phyloP scores from a whole-genome alignment of 2,329 filamentous ascomycete species.

The Phoma herbarum region DNA sequence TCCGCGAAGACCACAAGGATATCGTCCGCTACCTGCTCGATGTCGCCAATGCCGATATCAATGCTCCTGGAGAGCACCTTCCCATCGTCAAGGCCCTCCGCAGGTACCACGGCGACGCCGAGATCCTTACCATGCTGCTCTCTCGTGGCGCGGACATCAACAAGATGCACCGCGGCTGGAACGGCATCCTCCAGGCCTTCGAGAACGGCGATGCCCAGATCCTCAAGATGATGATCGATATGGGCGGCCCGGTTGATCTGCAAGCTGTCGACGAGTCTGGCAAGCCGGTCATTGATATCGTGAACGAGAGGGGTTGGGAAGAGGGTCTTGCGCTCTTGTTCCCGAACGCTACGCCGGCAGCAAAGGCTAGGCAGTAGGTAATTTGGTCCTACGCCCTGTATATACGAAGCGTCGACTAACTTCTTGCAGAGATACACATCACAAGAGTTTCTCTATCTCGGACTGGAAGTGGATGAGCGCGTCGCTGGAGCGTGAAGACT shows the following conservation, averaged over 20 bases:
- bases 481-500: slow-evolving; percentile 18
- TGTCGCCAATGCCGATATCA: slow-evolving; percentile 70
- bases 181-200: slow-evolving; percentile 47
- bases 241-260: slow-evolving; percentile 45
- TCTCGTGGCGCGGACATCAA: slow-evolving; percentile 73
- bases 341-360: slow-evolving; percentile 32
- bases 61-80: slow-evolving; percentile 74
- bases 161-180: slow-evolving; percentile 56
- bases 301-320: slow-evolving; percentile 50
- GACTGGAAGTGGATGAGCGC: slow-evolving; percentile 32
- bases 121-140: slow-evolving; percentile 70
- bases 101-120: slow-evolving; percentile 66
- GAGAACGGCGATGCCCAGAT: slow-evolving; percentile 49
- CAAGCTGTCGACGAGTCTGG: slow-evolving; percentile 43
- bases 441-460: slow-evolving; percentile 29
- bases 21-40: slow-evolving; percentile 70
- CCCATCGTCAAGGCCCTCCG: slow-evolving; percentile 75
- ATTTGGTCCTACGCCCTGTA: slow-evolving; percentile 17
- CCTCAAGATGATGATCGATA: slow-evolving; percentile 46
- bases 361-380: slow-evolving; percentile 40
- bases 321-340: slow-evolving; percentile 47
- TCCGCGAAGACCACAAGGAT: slow-evolving; percentile 68
- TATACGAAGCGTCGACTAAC: background rate
- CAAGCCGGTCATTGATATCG: slow-evolving; percentile 44
- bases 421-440: slow-evolving; percentile 10